phyloP scores from a whole-genome alignment of 2,329 filamentous ascomycete genomes.

The Ceratocystis albifundus region DNA sequence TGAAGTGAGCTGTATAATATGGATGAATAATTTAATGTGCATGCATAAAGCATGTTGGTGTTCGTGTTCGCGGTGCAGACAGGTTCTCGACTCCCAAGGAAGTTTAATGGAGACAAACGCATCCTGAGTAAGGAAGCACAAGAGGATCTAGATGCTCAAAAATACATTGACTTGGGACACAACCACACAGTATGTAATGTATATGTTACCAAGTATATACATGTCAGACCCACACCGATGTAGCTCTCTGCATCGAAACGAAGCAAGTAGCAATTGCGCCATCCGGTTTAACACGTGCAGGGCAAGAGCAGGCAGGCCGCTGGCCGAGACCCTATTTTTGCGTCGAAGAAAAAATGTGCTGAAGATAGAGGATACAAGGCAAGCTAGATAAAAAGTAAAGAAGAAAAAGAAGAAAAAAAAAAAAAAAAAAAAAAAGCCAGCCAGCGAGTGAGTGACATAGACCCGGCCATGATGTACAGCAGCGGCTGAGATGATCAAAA shows the following conservation, averaged over 20 bases:
- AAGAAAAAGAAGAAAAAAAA: neutral
- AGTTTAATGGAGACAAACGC: no score
- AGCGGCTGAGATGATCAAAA: neutral
- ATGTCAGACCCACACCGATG: slow-evolving; percentile 1
- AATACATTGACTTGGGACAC: slow-evolving; percentile 1
- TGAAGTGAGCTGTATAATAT: no score
- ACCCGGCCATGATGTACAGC: neutral
- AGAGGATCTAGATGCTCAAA: slow-evolving; percentile 1
- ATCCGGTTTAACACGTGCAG: neutral
- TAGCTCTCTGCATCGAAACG: neutral
- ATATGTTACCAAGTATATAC: neutral
- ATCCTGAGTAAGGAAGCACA: neutral
- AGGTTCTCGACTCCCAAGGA: no score
- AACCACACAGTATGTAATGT: no score
- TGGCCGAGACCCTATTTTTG: neutral
- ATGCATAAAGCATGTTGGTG: no score
- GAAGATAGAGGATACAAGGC: neutral
- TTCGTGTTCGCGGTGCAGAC: no score
- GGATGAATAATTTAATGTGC: no score
- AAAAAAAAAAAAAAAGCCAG: neutral
- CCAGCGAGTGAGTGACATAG: neutral
- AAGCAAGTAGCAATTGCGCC: slow-evolving; percentile 7
- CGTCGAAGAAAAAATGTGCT: neutral
- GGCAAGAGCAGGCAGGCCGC: neutral
- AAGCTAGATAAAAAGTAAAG: neutral